phyloP scores from a whole-genome alignment of 2,329 filamentous ascomycete genomes.

The Epichloe hybrida region DNA sequence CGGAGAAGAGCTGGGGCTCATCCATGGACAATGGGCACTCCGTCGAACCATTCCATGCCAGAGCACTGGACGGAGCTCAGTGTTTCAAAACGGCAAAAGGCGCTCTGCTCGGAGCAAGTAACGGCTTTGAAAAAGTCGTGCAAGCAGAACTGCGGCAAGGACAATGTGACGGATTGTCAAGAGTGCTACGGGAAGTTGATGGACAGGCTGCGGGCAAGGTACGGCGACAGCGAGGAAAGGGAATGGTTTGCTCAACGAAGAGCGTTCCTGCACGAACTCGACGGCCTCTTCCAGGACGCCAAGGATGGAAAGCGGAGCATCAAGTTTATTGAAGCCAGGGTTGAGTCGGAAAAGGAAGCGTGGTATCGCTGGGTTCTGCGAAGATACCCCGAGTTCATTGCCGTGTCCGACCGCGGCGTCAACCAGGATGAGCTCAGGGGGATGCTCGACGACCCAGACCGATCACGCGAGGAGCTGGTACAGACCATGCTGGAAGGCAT shows the following conservation, averaged over 20 bases:
- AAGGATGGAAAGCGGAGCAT: conserved; percentile 29
- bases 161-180: conserved; percentile 30
- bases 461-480: conserved; percentile 23
- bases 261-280: conserved; percentile 36
- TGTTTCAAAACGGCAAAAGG: conserved; percentile 17
- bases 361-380: conserved; percentile 37
- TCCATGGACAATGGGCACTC: conserved; percentile 13
- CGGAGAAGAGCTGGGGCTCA: neutral
- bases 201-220: conserved; percentile 28
- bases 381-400: conserved; percentile 24
- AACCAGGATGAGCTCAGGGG: conserved; percentile 20
- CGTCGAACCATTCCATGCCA: conserved; percentile 17
- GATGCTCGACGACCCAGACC: conserved; percentile 25
- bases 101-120: conserved; percentile 27
- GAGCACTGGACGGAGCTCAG: conserved; percentile 27
- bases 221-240: conserved; percentile 19
- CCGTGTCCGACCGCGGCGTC: conserved; percentile 16
- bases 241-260: conserved; percentile 41
- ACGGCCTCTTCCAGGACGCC: conserved; percentile 34
- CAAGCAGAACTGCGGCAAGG: conserved; percentile 27
- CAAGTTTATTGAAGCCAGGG: conserved; percentile 32
- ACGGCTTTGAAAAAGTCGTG: conserved; percentile 29
- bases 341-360: conserved; percentile 36
- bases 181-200: conserved; percentile 35
- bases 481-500: conserved; percentile 23